Evolutionary conservation across 1,139 yeast genomes (phyloP), one percentile per base, ranked within the genome.

Genomic region (Candida buenavistaensis): DNA sequence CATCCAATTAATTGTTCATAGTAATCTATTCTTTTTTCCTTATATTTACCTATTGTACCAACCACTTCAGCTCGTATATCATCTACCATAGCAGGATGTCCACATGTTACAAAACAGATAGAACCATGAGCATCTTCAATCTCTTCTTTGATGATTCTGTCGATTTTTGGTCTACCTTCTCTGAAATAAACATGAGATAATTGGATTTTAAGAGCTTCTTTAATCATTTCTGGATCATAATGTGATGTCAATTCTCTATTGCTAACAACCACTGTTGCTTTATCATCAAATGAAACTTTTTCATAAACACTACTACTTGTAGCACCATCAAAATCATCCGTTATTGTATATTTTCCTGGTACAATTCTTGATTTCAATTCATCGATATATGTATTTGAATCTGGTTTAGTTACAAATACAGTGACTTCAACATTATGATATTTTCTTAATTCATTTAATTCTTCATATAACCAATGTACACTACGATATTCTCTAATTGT

Each of bases 401-500:
- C 80, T 79, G 57, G 57, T 32, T 43, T 44, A 6, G 56, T 53
- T 4, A 52, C 43, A 30, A 40, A 50, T 19, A 53, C 37, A 4
- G 52, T 50, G 13, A 52, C 43, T 15, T 54, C 61, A 28, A 65
- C 55, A 11, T 47, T 47, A 2, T 62, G 46, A 14, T 21, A 7
- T 58, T 17, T 16, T 29, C 24, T 28, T 38, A 75, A 48, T 9
- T 48, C 50, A 20, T 48, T 43, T 25, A 78, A 52, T 46, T 78
- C 80, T 16, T 65, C 62, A 33, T 51, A 53, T 50, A 76, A 75
- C 78, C 79, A 74, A 5, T 54, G 48, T 26, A 76, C 47, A 2
- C 71, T 54, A 22, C 56, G 57, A 35, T 57, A 54, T 40, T 69
- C 72, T 35, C 72, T 61, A 7, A 73, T 58, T 12, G 72, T 60